Evolutionary conservation across 2,329 filamentous ascomycete species (phyloP).

Genomic region (Venturiaceae sp.): DNA sequence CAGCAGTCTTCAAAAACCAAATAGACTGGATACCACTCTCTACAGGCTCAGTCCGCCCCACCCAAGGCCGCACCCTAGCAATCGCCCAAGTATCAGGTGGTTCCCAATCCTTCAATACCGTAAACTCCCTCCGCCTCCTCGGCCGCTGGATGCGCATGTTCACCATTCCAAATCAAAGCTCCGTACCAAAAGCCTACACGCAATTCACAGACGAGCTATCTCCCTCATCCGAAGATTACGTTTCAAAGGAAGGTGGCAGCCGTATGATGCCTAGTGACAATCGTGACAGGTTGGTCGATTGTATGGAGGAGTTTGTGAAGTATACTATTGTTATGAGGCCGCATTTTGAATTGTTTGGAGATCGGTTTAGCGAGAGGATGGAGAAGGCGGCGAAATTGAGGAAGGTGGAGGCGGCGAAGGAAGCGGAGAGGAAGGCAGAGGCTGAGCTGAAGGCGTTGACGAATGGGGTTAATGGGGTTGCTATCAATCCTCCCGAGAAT

Average conservation of each 20-base stretch:
- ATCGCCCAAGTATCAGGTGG: slow-evolving; percentile 55
- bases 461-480: not conserved
- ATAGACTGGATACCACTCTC: slow-evolving; percentile 61
- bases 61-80: slow-evolving; percentile 54
- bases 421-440: not conserved
- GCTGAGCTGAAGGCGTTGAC: not conserved
- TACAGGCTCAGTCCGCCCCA: slow-evolving; percentile 52
- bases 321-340: slow-evolving; percentile 56
- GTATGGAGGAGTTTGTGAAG: slow-evolving; percentile 63
- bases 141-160: slow-evolving; percentile 66
- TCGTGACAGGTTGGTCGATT: slow-evolving; percentile 52
- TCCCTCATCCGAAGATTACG: not conserved
- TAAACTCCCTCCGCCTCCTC: slow-evolving; percentile 55
- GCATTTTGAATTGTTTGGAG: slow-evolving; percentile 50
- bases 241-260: slow-evolving; percentile 29
- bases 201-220: slow-evolving; percentile 45
- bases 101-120: slow-evolving; percentile 57
- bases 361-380: slow-evolving; percentile 52
- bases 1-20: slow-evolving; percentile 59
- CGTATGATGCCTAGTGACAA: slow-evolving; percentile 47
- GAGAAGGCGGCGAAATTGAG: slow-evolving; percentile 22
- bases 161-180: slow-evolving; percentile 55
- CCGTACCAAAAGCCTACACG: slow-evolving; percentile 53
- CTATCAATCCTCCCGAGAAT: not conserved
- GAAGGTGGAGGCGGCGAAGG: not conserved